A percentile compares a stretch with the other conserved stretches of the same genome.
phyloP scores from a whole-genome alignment of 2,329 filamentous ascomycete species.

The Colletotrichum nymphaeae region DNA sequence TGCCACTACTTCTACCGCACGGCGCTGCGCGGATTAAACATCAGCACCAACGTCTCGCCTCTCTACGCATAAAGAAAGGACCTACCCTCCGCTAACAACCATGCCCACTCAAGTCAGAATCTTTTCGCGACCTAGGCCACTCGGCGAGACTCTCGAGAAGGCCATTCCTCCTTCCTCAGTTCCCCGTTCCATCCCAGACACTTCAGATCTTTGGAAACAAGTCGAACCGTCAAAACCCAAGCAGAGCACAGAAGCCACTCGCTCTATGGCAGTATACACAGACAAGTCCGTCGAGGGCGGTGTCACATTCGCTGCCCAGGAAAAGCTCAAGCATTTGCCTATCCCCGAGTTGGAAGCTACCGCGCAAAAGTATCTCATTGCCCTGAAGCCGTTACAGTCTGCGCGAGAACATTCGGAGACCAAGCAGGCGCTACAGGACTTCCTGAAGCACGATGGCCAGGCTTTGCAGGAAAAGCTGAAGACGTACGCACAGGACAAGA shows the following conservation, averaged over 20 bases:
- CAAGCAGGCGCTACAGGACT: slow-evolving; percentile 82
- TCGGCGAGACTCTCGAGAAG: slow-evolving; percentile 75
- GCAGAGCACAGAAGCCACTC: slow-evolving; percentile 2
- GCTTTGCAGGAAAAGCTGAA: slow-evolving; percentile 89
- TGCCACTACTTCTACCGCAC: slow-evolving; percentile 95
- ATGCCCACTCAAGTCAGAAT: slow-evolving; percentile 53
- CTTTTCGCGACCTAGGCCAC: slow-evolving; percentile 73
- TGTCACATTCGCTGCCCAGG: slow-evolving; percentile 90
- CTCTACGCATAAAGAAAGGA: slow-evolving; percentile 71
- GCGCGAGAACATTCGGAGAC: slow-evolving; percentile 87
- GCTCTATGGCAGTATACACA: slow-evolving; percentile 64
- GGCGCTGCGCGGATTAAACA: slow-evolving; percentile 85
- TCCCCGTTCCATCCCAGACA: slow-evolving; percentile 55
- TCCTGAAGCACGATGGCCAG: slow-evolving; percentile 83
- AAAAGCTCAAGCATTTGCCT: slow-evolving; percentile 89
- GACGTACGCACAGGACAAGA: slow-evolving; percentile 88
- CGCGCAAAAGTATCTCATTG: slow-evolving; percentile 81
- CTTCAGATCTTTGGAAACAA: slow-evolving; percentile 38
- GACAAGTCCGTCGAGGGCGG: slow-evolving; percentile 72
- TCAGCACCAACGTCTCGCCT: slow-evolving; percentile 82
- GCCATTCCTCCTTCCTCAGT: slow-evolving; percentile 49
- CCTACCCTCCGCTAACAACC: slow-evolving; percentile 39
- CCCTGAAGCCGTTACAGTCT: slow-evolving; percentile 84
- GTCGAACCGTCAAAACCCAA: slow-evolving; percentile 20
- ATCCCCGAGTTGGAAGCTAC: slow-evolving; percentile 88